Evolutionary conservation across 179 eudicot genomes (phyloP), one percentile per base, ranked within the genome.

Genomic region (Beta corolliflora): DNA sequence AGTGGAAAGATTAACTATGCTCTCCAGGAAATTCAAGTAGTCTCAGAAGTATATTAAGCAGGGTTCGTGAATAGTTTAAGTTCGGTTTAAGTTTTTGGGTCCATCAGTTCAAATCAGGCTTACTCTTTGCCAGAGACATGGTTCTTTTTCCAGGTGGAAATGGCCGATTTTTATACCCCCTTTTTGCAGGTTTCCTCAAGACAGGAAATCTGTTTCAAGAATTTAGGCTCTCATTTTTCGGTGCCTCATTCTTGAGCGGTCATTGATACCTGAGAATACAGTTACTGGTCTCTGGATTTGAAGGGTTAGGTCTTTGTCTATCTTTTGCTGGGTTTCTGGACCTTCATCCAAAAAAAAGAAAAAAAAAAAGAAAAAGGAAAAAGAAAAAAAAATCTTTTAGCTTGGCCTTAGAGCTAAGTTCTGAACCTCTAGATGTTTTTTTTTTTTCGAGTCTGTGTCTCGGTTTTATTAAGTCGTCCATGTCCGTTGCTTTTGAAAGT

Each of bases 121-220:
- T 65, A 15, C 80, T 69, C 76, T 68, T 85, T 78, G 69, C 81
- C 81, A 36, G 78, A 54, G 52, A 79, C 85, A 31, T 60, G 82
- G 84, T 80, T 78, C 86, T 89, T 89, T 92, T 91, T 90, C 88
- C 89, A 78, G 81, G 89, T 76, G 78, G 81, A 80, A 31, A 84
- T 75, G 86, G 87, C 80, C 80, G 65, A 18, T 64, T 65, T 25
- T 41, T 9, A 68, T 54, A 80, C 79, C 66, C 79, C 77, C 83
- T 91, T 89, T 92, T 92, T 83, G 85, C 91, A 87, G 94, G 82
- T 88, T 77, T 81, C 83, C 83, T 67, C 56, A 74, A 72, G 71
- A 36, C 5, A 21, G 87, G 83, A 84, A 85, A 79, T 55, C 93
- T 90, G 94, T 89, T 73, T 73, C 77, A 55, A 54, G 77, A 73